These are phyloP conservation scores for Tolypocladium amazonense DNA, from an alignment of 2,329 filamentous ascomycete species.

Conservation along the genomic window DNA sequence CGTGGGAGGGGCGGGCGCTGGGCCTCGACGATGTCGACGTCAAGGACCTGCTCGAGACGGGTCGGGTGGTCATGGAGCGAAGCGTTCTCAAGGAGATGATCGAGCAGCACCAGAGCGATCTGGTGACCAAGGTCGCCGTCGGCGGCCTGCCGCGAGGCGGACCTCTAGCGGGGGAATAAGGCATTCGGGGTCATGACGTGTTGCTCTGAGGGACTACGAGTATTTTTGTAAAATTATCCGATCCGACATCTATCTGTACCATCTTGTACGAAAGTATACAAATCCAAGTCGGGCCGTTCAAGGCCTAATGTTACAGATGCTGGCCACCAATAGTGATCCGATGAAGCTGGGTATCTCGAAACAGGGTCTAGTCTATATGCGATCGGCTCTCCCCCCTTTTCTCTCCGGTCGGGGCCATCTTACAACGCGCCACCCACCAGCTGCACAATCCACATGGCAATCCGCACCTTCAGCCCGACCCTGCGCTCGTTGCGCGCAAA, in stretches of 20 bases:
- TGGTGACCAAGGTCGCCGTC: slow-evolving; percentile 37
- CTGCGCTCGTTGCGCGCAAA: slow-evolving; percentile 72
- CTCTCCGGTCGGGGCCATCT: slow-evolving; percentile 3
- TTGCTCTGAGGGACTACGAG: neutral
- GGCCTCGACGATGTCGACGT: slow-evolving; percentile 78
- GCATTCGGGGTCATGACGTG: slow-evolving; percentile 14
- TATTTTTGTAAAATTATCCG: neutral
- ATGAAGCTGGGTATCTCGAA: neutral
- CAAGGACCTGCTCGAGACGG: slow-evolving; percentile 82
- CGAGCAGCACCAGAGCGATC: slow-evolving; percentile 58
- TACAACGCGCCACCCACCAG: slow-evolving; percentile 80
- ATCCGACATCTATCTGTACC: neutral
- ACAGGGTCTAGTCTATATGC: slow-evolving; percentile 1
- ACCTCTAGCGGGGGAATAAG: slow-evolving; percentile 25
- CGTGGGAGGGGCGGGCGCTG: slow-evolving; percentile 58
- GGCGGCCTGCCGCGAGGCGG: slow-evolving; percentile 25
- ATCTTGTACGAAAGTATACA: neutral
- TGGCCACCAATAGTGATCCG: neutral
- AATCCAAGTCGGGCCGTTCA: neutral
- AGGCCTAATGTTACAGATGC: neutral
- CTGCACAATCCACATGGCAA: slow-evolving; percentile 91
- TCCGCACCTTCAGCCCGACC: slow-evolving; percentile 72
- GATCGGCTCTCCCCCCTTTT: neutral
- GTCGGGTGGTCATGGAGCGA: slow-evolving; percentile 79
- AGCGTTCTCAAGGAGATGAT: slow-evolving; percentile 68